A percentile compares a stretch with the other conserved stretches of the same genome.
Conservation (phyloP, 1,284 basidiomycete species). For the Boletus semigastroideus region DNA sequence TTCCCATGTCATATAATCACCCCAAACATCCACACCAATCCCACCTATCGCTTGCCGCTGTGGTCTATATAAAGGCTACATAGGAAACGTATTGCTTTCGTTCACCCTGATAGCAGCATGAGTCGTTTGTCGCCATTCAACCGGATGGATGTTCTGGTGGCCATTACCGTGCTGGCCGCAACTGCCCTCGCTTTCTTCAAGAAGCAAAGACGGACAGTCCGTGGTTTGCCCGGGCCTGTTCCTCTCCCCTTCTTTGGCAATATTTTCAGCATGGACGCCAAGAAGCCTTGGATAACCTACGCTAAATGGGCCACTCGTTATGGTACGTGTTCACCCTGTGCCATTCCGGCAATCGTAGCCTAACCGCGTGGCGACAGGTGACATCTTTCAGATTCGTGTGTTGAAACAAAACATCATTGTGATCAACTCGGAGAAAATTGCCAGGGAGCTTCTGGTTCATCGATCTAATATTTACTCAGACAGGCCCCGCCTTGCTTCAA, state of each 20-base stretch:
- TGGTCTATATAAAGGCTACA: not conserved
- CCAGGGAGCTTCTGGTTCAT: conserved; percentile 25
- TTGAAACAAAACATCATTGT: conserved; percentile 26
- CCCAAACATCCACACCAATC: too few relatives aligned
- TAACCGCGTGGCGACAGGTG: conserved; percentile 14
- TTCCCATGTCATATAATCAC: too few relatives aligned
- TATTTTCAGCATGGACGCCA: conserved; percentile 18
- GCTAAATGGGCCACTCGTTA: conserved; percentile 22
- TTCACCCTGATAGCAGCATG: conserved; percentile 4
- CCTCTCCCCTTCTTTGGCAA: conserved; percentile 26
- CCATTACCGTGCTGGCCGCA: conserved; percentile 1
- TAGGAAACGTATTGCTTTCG: not conserved
- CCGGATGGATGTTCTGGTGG: not conserved
- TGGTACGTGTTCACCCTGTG: conserved; percentile 4
- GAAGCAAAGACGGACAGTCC: not conserved
- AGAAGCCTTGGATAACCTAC: conserved; percentile 23
- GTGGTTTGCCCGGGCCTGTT: conserved; percentile 18
- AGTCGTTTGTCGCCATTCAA: not conserved
- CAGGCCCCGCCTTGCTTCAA: conserved; percentile 25
- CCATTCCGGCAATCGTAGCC: not conserved
- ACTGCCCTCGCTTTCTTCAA: conserved; percentile 10
- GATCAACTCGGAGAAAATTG: conserved; percentile 22
- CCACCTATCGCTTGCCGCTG: too few relatives aligned
- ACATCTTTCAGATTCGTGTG: conserved; percentile 22
- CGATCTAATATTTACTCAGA: conserved; percentile 29